Percentiles rank a stretch among this genome's conserved stretches.
phyloP scores from a whole-genome alignment of 2,329 filamentous ascomycete genomes.

The Pseudocercospora fuligena region DNA sequence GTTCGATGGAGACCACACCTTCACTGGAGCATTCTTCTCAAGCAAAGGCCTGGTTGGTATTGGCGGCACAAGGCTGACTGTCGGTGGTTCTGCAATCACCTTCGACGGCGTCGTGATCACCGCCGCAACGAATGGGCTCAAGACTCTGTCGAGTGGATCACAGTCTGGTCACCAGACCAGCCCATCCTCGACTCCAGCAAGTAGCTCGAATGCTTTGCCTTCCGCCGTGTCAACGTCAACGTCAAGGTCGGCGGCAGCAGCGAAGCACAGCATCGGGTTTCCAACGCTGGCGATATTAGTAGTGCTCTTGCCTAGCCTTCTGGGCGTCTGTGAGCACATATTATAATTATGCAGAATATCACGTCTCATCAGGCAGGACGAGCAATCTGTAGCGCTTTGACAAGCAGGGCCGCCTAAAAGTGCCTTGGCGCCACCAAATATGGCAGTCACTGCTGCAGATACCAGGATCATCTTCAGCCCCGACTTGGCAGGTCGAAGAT shows the following conservation, averaged over 20 bases:
- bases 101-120: not conserved
- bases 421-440: not conserved
- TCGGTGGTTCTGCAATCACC: not conserved
- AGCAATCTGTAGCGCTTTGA: not conserved
- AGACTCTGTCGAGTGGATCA: not conserved
- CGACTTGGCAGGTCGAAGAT: not conserved
- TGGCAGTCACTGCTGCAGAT: not conserved
- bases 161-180: not conserved
- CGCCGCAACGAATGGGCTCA: not conserved
- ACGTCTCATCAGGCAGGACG: too few relatives aligned
- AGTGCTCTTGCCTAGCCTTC: not conserved
- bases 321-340: too few relatives aligned
- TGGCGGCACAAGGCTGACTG: not conserved
- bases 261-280: not conserved
- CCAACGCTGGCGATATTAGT: not conserved
- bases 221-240: not conserved
- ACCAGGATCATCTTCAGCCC: constrained; percentile 4
- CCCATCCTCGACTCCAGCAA: not conserved
- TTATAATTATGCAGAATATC: too few relatives aligned
- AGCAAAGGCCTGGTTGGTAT: not conserved
- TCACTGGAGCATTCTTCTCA: not conserved
- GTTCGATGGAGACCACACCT: not conserved
- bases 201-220: not conserved
- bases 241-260: too few relatives aligned
- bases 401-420: not conserved